Evolutionary conservation across 2,329 filamentous ascomycete genomes (phyloP).

Genomic region (Pestalotiopsis sp.): DNA sequence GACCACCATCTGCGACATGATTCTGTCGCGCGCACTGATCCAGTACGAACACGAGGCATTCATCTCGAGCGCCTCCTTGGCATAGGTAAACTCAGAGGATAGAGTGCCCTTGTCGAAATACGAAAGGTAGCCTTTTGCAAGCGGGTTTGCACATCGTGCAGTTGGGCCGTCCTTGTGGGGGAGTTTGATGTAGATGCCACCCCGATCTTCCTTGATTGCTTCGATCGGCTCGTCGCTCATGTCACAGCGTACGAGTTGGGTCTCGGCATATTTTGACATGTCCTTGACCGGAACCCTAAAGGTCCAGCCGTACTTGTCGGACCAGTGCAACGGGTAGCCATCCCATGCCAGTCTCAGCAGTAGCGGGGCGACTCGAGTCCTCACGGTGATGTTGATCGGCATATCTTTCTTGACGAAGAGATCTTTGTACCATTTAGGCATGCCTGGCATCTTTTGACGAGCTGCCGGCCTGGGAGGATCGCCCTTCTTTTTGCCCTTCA

Average conservation of each 20-base stretch:
- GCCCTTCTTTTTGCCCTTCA: slow-evolving; percentile 85
- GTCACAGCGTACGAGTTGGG: slow-evolving; percentile 74
- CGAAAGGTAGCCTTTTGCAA: slow-evolving; percentile 86
- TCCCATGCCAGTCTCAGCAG: slow-evolving; percentile 87
- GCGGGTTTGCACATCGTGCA: slow-evolving; percentile 80
- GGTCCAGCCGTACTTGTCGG: slow-evolving; percentile 89
- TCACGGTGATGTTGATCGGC: slow-evolving; percentile 78
- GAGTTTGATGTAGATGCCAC: slow-evolving; percentile 82
- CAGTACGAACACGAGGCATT: slow-evolving; percentile 99
- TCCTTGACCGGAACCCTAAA: slow-evolving; percentile 74
- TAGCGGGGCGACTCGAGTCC: slow-evolving; percentile 85
- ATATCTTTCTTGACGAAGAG: slow-evolving; percentile 72
- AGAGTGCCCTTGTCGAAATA: slow-evolving; percentile 91
- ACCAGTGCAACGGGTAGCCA: slow-evolving; percentile 88
- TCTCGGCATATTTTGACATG: slow-evolving; percentile 65
- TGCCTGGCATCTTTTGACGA: slow-evolving; percentile 90
- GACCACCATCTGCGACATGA: slow-evolving; percentile 93
- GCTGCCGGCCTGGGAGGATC: slow-evolving; percentile 77
- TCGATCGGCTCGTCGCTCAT: slow-evolving; percentile 75
- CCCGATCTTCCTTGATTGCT: slow-evolving; percentile 65
- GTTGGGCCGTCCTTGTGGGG: slow-evolving; percentile 94
- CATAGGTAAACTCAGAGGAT: slow-evolving; percentile 85
- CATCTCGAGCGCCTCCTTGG: slow-evolving; percentile 96
- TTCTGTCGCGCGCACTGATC: slow-evolving; percentile 93
- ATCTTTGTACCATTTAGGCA: slow-evolving; percentile 96